A percentile compares a stretch with the other conserved stretches of the same genome.
These are phyloP conservation scores for Arthroderma sp. DNA, from an alignment of 2,329 filamentous ascomycete species.

Conservation along the genomic window DNA sequence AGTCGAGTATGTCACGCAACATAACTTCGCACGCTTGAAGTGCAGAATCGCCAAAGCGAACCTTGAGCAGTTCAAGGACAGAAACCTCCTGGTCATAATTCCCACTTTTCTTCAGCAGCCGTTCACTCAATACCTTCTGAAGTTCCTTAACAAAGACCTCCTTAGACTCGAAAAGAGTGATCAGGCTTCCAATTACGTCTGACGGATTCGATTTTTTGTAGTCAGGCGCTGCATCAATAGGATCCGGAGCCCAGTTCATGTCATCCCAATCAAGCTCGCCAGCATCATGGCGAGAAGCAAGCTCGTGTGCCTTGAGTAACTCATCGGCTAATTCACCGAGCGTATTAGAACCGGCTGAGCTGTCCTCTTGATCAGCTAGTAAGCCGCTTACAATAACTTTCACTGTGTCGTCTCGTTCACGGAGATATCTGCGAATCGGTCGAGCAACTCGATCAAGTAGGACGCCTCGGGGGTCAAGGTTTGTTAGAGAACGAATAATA, in stretches of 20 bases:
- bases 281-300: constrained; percentile 32
- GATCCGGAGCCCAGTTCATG: constrained; percentile 85
- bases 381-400: constrained; percentile 52
- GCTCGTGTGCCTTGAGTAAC: constrained; percentile 31
- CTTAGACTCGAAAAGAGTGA: constrained; percentile 75
- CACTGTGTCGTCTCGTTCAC: constrained; percentile 52
- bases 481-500: constrained; percentile 50
- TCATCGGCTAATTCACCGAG: constrained; percentile 43
- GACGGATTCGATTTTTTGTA: constrained; percentile 80
- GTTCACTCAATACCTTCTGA: constrained; percentile 74
- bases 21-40: constrained; percentile 95
- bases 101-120: constrained; percentile 52
- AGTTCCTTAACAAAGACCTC: constrained; percentile 92
- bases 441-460: constrained; percentile 54
- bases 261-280: constrained; percentile 80
- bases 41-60: constrained; percentile 71
- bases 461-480: constrained; percentile 52
- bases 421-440: constrained; percentile 49
- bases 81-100: constrained; percentile 68
- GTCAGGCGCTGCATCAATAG: constrained; percentile 81
- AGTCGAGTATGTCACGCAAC: constrained; percentile 85
- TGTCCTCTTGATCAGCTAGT: constrained; percentile 40
- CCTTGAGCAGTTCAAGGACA: constrained; percentile 75
- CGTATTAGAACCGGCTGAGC: constrained; percentile 25
- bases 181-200: constrained; percentile 82